Evolutionary conservation across 192 early-diverging fungal species (phyloP).

Genomic region (Gryganskiella cystojenkinii): DNA sequence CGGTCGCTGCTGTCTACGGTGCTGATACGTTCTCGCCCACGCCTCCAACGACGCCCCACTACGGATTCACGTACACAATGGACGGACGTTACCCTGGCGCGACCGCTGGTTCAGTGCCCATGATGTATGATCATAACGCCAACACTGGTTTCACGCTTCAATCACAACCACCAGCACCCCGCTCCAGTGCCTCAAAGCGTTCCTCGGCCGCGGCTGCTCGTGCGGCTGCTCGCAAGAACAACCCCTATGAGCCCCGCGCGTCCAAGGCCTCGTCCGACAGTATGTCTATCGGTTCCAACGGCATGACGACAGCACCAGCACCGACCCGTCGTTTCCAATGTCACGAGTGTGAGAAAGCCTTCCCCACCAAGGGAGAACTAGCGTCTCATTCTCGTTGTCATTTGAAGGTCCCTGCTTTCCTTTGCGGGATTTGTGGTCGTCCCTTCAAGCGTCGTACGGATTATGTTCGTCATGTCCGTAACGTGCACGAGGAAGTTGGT

Average conservation of each 20-base stretch:
- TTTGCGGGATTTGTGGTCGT: slow-evolving; percentile 47
- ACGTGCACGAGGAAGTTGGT: slow-evolving; percentile 54
- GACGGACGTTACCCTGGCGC: slow-evolving; percentile 30
- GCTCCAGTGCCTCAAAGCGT: slow-evolving; percentile 19
- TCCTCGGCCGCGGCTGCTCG: slow-evolving; percentile 14
- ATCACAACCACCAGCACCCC: slow-evolving; percentile 20
- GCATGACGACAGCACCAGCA: slow-evolving; percentile 12
- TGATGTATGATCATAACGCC: slow-evolving; percentile 32
- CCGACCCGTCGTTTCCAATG: slow-evolving; percentile 35
- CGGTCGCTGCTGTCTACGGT: slow-evolving; percentile 9
- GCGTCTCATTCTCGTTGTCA: slow-evolving; percentile 51
- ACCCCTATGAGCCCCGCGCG: slow-evolving; percentile 31
- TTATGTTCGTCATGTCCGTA: slow-evolving; percentile 51
- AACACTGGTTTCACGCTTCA: slow-evolving; percentile 20
- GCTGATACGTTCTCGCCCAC: slow-evolving; percentile 23
- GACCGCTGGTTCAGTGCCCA: slow-evolving; percentile 2
- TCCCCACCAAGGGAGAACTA: slow-evolving; percentile 49
- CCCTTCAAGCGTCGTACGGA: slow-evolving; percentile 52
- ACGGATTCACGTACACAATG: slow-evolving; percentile 36
- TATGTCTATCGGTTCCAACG: background rate
- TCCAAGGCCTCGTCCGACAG: slow-evolving; percentile 12
- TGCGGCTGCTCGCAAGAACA: slow-evolving; percentile 15
- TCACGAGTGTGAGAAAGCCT: slow-evolving; percentile 47
- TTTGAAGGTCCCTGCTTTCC: slow-evolving; percentile 46
- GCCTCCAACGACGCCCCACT: slow-evolving; percentile 42